Conservation (phyloP, 2,329 filamentous ascomycete species). For the Penicillium occitanis region DNA sequence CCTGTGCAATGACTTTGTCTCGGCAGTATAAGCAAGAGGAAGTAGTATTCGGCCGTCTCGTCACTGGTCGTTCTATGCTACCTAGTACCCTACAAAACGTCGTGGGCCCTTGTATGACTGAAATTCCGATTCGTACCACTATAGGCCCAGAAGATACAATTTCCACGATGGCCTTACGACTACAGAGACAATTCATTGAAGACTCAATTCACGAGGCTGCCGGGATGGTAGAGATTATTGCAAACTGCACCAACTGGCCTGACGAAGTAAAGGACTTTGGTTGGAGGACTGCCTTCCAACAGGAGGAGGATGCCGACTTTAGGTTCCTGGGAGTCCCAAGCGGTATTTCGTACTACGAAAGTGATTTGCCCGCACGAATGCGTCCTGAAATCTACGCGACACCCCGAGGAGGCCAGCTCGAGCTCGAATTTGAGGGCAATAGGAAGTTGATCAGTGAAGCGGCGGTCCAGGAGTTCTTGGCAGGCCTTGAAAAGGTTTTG, state of each 20-base stretch:
- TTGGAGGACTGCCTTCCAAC: conserved; percentile 9
- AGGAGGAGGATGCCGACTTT: conserved; percentile 2
- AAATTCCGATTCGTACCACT: neutral
- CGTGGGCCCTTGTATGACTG: conserved; percentile 10
- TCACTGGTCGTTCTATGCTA: conserved; percentile 14
- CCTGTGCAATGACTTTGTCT: neutral
- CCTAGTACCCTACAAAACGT: neutral
- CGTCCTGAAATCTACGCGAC: conserved; percentile 12
- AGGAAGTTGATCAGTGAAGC: conserved; percentile 2
- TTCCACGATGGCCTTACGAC: neutral
- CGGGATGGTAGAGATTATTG: conserved; percentile 12
- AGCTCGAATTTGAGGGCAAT: conserved; percentile 10
- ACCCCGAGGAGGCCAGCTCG: neutral
- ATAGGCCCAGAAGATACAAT: conserved; percentile 2
- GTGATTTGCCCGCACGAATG: neutral
- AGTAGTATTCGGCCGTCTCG: conserved; percentile 9
- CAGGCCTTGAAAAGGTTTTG: neutral
- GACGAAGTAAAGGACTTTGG: neutral
- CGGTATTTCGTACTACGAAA: neutral
- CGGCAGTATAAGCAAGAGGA: neutral
- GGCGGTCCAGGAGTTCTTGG: neutral
- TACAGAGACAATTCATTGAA: conserved; percentile 12
- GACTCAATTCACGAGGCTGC: conserved; percentile 8
- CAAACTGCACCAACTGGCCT: conserved; percentile 8
- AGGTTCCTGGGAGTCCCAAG: neutral